Conservation (phyloP, 768 basidiomycete species). For the Lanmaoa pseudosensibilis region DNA sequence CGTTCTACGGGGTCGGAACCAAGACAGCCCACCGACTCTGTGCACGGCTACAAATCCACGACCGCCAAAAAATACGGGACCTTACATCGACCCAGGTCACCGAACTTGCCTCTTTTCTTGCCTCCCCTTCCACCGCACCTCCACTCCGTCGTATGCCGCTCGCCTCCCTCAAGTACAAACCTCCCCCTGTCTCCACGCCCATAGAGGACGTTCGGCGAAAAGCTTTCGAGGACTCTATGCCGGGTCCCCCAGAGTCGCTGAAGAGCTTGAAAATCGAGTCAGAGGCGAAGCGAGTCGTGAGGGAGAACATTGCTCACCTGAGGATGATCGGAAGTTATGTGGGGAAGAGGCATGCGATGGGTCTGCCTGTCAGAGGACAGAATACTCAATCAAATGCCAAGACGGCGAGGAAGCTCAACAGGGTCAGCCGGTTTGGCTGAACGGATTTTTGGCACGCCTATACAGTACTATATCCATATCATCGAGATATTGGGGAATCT, state of each 20-base stretch:
- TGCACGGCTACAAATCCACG: slow-evolving; percentile 90
- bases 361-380: slow-evolving; percentile 92
- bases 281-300: slow-evolving; percentile 77
- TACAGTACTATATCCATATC: slow-evolving; percentile 13
- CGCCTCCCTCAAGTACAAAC: slow-evolving; percentile 52
- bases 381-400: slow-evolving; percentile 87
- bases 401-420: slow-evolving; percentile 90
- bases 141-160: slow-evolving; percentile 67
- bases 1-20: slow-evolving; percentile 86
- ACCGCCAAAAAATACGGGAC: slow-evolving; percentile 75
- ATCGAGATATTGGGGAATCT: slow-evolving; percentile 1
- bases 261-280: slow-evolving; percentile 81
- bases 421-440: slow-evolving; percentile 61
- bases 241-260: slow-evolving; percentile 58
- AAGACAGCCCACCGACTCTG: slow-evolving; percentile 78
- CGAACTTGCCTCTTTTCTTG: slow-evolving; percentile 89
- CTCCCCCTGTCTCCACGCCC: slow-evolving; percentile 43
- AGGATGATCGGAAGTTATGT: slow-evolving; percentile 93
- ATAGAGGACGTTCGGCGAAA: slow-evolving; percentile 29
- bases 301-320: slow-evolving; percentile 91
- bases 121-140: slow-evolving; percentile 78
- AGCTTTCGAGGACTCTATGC: slow-evolving; percentile 35
- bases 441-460: slow-evolving; percentile 1
- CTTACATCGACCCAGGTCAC: slow-evolving; percentile 88
- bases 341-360: slow-evolving; percentile 91